Evolutionary conservation across 306 rosid genomes (phyloP).

Genomic region (apple (Malus domestica)): ASM211411v1 NC_041797.1:32703501-32704000

Average conservation of each 20-base stretch:
- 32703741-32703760: slow-evolving; percentile 17
- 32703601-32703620: too few relatives aligned
- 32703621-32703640: too few relatives aligned
- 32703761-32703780: slow-evolving; percentile 24
- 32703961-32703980: slow-evolving; percentile 51
- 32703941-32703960: slow-evolving; percentile 83
- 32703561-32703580: too few relatives aligned
- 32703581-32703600: too few relatives aligned
- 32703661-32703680: background rate
- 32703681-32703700: background rate
- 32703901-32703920: slow-evolving; percentile 13
- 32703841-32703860: slow-evolving; percentile 22
- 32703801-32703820: slow-evolving; percentile 12
- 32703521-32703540: too few relatives aligned
- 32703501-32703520: too few relatives aligned
- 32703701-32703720: background rate
- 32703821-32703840: slow-evolving; percentile 29
- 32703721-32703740: background rate
- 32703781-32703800: background rate
- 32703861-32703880: slow-evolving; percentile 14
- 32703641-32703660: too few relatives aligned
- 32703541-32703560: too few relatives aligned
- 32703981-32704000: slow-evolving; percentile 40
- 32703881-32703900: background rate
- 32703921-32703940: slow-evolving; percentile 33